Conservation (phyloP, 768 basidiomycete species). For the Sarcomyxa edulis region DNA sequence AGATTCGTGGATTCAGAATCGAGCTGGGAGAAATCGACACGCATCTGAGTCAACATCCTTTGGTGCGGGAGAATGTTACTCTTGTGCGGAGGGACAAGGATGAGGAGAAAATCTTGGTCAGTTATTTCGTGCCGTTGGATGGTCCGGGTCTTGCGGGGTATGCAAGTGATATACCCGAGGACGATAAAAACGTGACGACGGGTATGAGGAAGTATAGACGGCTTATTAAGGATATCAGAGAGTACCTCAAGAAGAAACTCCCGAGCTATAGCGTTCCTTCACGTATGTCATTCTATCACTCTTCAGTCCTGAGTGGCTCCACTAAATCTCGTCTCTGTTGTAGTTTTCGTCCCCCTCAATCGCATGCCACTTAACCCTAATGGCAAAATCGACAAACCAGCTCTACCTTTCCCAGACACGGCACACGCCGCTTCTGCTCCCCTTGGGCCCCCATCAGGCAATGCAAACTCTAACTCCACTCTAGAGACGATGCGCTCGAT, state of each 20-base stretch:
- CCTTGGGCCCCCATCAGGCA: slow-evolving; percentile 25
- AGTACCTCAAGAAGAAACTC: slow-evolving; percentile 94
- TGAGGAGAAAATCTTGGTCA: slow-evolving; percentile 97
- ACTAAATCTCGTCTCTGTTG: slow-evolving; percentile 2
- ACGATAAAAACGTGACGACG: slow-evolving; percentile 55
- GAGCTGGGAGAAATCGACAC: slow-evolving; percentile 98
- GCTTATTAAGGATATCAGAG: slow-evolving; percentile 90
- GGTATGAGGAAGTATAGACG: slow-evolving; percentile 83
- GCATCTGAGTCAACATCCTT: slow-evolving; percentile 87
- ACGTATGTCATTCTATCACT: slow-evolving; percentile 42
- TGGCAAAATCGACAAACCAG: slow-evolving; percentile 98
- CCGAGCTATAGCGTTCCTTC: slow-evolving; percentile 93
- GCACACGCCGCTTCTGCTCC: slow-evolving; percentile 54
- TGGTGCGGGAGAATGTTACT: slow-evolving; percentile 97
- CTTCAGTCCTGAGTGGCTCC: slow-evolving; percentile 3
- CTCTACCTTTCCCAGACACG: slow-evolving; percentile 97
- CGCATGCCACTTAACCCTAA: slow-evolving; percentile 99
- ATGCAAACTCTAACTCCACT: slow-evolving; percentile 52
- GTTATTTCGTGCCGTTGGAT: slow-evolving; percentile 91
- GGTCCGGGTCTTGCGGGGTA: slow-evolving; percentile 61
- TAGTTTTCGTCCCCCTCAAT: slow-evolving; percentile 90
- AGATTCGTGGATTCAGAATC: slow-evolving; percentile 98
- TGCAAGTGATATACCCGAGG: slow-evolving; percentile 59
- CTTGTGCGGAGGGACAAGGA: slow-evolving; percentile 96
- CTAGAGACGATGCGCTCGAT: slow-evolving; percentile 80